Evolutionary conservation across 768 basidiomycete species (phyloP).

Genomic region (Leucocoprinus birnbaumii): DNA sequence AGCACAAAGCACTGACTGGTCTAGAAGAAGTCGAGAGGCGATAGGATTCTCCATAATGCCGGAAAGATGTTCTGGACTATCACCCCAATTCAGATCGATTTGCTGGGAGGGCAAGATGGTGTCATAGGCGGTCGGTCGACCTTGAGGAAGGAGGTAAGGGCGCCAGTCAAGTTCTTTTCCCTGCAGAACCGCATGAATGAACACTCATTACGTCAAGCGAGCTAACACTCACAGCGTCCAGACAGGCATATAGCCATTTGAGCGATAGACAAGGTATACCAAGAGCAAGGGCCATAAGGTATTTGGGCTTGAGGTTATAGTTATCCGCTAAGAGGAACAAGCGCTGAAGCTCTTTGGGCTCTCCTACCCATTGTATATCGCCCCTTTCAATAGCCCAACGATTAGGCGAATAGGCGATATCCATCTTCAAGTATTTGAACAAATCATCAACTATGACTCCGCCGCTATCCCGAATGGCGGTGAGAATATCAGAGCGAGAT

Average conservation of each 20-base stretch:
- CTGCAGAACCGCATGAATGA: slow-evolving; percentile 19
- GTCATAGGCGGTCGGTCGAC: slow-evolving; percentile 38
- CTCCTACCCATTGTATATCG: slow-evolving; percentile 45
- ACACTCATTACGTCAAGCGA: background rate
- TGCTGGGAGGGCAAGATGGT: slow-evolving; percentile 39
- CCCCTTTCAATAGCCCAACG: slow-evolving; percentile 50
- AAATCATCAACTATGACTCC: slow-evolving; percentile 66
- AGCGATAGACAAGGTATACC: slow-evolving; percentile 80
- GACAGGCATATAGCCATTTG: slow-evolving; percentile 48
- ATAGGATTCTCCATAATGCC: slow-evolving; percentile 60
- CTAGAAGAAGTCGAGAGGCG: slow-evolving; percentile 53
- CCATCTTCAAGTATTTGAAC: slow-evolving; percentile 50
- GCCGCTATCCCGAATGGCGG: slow-evolving; percentile 44
- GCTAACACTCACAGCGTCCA: slow-evolving; percentile 26
- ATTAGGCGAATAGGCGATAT: slow-evolving; percentile 36
- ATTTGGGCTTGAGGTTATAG: slow-evolving; percentile 72
- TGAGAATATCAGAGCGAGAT: slow-evolving; percentile 25
- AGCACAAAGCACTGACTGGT: slow-evolving; percentile 57
- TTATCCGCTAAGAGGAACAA: slow-evolving; percentile 71
- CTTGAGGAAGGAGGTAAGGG: slow-evolving; percentile 56
- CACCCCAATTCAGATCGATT: slow-evolving; percentile 47
- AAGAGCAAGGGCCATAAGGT: slow-evolving; percentile 75
- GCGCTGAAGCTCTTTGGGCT: slow-evolving; percentile 36
- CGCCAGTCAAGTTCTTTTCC: slow-evolving; percentile 54
- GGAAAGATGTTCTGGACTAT: slow-evolving; percentile 44